These are phyloP conservation scores for Monascus purpureus DNA, from an alignment of 495 filamentous ascomycete species.

Conservation along the genomic window DNA sequence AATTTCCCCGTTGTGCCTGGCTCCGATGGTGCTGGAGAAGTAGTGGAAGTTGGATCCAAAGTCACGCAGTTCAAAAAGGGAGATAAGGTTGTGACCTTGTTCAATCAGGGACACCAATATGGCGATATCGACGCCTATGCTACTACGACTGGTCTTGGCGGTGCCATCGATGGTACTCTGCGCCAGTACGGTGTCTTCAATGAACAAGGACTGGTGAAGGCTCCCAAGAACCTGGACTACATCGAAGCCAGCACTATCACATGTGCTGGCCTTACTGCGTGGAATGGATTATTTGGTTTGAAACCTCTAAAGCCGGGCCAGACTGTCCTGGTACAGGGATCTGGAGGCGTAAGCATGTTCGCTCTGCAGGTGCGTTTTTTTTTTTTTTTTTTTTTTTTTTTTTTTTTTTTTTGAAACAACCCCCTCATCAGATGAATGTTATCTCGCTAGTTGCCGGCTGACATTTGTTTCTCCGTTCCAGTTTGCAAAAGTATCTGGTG, in stretches of 20 bases:
- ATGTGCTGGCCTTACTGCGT: conserved; percentile 66
- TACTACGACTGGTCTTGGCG: conserved; percentile 48
- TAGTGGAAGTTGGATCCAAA: conserved; percentile 52
- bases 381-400: too few relatives aligned
- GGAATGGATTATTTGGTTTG: conserved; percentile 71
- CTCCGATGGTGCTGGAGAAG: conserved; percentile 68
- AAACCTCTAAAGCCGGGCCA: conserved; percentile 53
- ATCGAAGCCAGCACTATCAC: conserved; percentile 52
- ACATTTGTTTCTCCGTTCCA: conserved; percentile 12
- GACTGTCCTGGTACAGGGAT: conserved; percentile 63
- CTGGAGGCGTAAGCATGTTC: conserved; percentile 70
- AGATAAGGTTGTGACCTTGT: conserved; percentile 59
- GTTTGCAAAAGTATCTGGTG: conserved; percentile 77
- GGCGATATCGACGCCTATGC: conserved; percentile 36
- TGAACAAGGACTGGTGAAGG: conserved; percentile 53
- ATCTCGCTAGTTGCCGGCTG: neutral
- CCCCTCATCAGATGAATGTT: too few relatives aligned
- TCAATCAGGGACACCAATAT: conserved; percentile 63
- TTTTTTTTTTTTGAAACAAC: too few relatives aligned
- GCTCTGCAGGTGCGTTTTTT: conserved; percentile 51
- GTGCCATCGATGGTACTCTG: conserved; percentile 54
- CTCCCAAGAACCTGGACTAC: conserved; percentile 46
- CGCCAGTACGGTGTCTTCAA: conserved; percentile 59
- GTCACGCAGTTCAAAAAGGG: conserved; percentile 56
- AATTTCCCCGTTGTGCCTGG: conserved; percentile 45